Evolutionary conservation across 164 flowering plant genomes (phyloP).

Genomic region (Tetrastigma voinierianum): DNA sequence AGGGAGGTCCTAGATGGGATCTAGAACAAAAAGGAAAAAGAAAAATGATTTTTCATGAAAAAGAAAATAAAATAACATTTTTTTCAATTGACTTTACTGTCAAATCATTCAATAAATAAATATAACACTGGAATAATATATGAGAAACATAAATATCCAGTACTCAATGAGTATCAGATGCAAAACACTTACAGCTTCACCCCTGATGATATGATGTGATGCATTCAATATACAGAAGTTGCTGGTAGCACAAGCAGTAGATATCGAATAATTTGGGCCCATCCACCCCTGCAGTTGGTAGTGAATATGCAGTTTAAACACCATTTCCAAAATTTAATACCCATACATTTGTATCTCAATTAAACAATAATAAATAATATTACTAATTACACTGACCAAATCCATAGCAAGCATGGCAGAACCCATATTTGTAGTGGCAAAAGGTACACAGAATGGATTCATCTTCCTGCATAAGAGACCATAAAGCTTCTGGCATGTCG

Average conservation of each 20-base stretch:
- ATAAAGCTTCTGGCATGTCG: slow-evolving; percentile 95
- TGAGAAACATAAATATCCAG: too few relatives aligned
- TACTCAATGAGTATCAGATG: too few relatives aligned
- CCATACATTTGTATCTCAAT: not conserved
- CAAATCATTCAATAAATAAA: not conserved
- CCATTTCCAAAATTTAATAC: slow-evolving; percentile 4
- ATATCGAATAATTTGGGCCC: slow-evolving; percentile 99
- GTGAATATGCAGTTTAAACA: slow-evolving; percentile 4
- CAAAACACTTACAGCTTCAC: slow-evolving; percentile 84
- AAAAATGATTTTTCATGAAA: too few relatives aligned
- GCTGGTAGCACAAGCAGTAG: slow-evolving; percentile 99
- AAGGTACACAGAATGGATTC: slow-evolving; percentile 99
- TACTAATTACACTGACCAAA: slow-evolving; percentile 48
- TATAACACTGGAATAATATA: too few relatives aligned
- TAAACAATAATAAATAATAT: not conserved
- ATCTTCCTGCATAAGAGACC: slow-evolving; percentile 86
- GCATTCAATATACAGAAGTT: slow-evolving; percentile 96
- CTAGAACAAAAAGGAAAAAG: too few relatives aligned
- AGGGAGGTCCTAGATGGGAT: too few relatives aligned
- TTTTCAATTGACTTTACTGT: not conserved
- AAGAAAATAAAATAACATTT: too few relatives aligned
- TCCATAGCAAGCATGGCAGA: slow-evolving; percentile 99
- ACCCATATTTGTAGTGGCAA: slow-evolving; percentile 98
- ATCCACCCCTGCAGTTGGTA: slow-evolving; percentile 88
- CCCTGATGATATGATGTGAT: slow-evolving; percentile 89